Base-by-base conservation (phyloP, 148 eudicot genomes). In the Heliamphora exappendiculata region DNA sequence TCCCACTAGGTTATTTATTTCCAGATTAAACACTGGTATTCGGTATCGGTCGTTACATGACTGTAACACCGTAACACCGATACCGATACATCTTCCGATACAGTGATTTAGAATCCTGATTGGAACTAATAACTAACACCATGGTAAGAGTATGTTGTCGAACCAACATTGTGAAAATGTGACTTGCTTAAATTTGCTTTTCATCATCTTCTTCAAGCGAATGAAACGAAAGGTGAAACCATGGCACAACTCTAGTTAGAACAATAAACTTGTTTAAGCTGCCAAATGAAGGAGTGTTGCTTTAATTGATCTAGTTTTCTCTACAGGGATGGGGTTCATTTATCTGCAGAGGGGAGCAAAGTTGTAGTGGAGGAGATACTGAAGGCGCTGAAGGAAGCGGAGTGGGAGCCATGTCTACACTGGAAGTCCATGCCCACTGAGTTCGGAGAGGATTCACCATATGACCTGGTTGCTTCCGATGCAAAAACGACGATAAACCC, bases 381-480 rank as follows among this genome's bases (percentile, higher is more conserved):
- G 51, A 92, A 88, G 82, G 93, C 87, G 78, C 81, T 95, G 66
- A 89, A 89, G 58, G 87, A 91, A 82, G 97, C 96, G 2, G 85
- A 92, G 4, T 95, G 97, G 98, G 80, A 82, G 41, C 97, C 98
- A n/a, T 80, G 87, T 64, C 81, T 95, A 58, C 86, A 91, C 74
- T 95, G 98, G 98, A 86, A 85, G 76, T 95, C 97, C 58, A 86
- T 95, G 90, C 86, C 88, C 37, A 85, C 94, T 0, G 98, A 95
- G 65, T 91, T 86, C 67, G 70, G 91, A 34, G 94, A 88, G 65
- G 84, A 88, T 79, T 92, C 96, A 2, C 89, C 91, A 1, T 86
- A 82, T 59, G 89, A 91, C 75, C 63, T 89, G 3, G 96, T 95
- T 7, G 84, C 81, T 44, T 70, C 79, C 29, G 89, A 91, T 78